Base-by-base conservation (phyloP, 805 yeast genomes). In the Pichia paraexigua region DNA sequence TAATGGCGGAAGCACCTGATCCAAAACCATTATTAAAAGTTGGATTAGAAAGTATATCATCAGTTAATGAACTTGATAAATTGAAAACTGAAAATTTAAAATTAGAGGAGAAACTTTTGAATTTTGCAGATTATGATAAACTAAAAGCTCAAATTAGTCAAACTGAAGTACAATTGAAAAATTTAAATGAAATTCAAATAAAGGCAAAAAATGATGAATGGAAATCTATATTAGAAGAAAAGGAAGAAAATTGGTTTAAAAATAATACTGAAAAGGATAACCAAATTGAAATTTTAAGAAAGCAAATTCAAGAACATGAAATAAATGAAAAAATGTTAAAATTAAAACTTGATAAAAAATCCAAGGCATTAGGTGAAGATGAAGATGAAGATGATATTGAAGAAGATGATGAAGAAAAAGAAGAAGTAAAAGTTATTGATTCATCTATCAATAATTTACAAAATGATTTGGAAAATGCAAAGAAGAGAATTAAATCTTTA, bases 1-100 rank as follows among this genome's bases (percentile, higher is more conserved):
- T 80, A 17, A 70, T 92, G 6, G 87, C 90, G 6, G 96, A 91
- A 64, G 91, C 95, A 0, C 97, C 97, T 0, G 97, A 92, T 69
- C 98, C 98, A 1, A 79, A 77, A 55, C 95, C 96, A 5, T 66
- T 91, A 42, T 69, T 92, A 52, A 86, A 85, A 58, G 76, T 81
- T 40, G 79, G 91, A 1, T 63, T 86, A 27, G 87, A 83, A 47
- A 78, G 87, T 6, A 79, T 85, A 9, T 66, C 75, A 4, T 55
- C 63, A 4, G 37, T 56, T 28, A 71, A 76, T 21, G 88, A 86
- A 48, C 69, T 76, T 8, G 76, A 74, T 3, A 66, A 67, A 11
- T 66, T 86, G 46, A 74, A 75, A 52, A 68, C 71, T 24, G 87
- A 86, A 57, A 76, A 74, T 50, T 63, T 64, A 5, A 61, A 61